A percentile compares a stretch with the other conserved stretches of the same genome.
phyloP scores from a whole-genome alignment of 345 rosid species.

The Passiflora organensis region DNA sequence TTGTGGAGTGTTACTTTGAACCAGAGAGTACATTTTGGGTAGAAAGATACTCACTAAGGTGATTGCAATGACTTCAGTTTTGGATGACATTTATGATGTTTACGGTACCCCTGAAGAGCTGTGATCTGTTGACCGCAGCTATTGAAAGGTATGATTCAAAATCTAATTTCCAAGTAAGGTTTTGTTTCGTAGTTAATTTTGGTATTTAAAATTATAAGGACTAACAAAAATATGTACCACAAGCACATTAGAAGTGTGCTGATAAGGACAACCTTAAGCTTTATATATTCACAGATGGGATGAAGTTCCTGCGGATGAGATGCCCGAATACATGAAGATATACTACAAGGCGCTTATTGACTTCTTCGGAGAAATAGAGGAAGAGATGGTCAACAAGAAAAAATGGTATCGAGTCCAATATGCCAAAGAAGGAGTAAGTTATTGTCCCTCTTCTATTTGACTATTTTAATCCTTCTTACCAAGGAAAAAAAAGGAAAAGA shows the following conservation, averaged over 20 bases:
- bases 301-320: background rate
- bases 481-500: background rate
- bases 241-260: background rate
- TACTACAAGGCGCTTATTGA: slow-evolving; percentile 5
- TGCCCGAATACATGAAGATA: slow-evolving; percentile 20
- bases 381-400: background rate
- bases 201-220: background rate
- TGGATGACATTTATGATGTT: slow-evolving; percentile 25
- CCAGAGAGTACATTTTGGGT: slow-evolving; percentile 7
- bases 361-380: slow-evolving; percentile 11
- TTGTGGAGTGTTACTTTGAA: slow-evolving; percentile 21
- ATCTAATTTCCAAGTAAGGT: background rate
- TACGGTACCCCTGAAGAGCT: slow-evolving; percentile 23
- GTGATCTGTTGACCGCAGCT: slow-evolving; percentile 11
- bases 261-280: background rate
- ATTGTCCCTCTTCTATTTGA: background rate
- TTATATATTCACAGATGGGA: slow-evolving; percentile 17
- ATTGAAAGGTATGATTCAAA: slow-evolving; percentile 14
- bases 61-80: background rate
- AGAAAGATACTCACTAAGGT: slow-evolving; percentile 16
- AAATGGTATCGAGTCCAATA: background rate
- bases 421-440: slow-evolving; percentile 9
- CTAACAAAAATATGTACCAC: background rate
- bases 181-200: background rate
- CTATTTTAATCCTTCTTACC: background rate